Base-by-base conservation (phyloP, 2,329 filamentous ascomycete species). In the Talaromyces atroroseus region DNA sequence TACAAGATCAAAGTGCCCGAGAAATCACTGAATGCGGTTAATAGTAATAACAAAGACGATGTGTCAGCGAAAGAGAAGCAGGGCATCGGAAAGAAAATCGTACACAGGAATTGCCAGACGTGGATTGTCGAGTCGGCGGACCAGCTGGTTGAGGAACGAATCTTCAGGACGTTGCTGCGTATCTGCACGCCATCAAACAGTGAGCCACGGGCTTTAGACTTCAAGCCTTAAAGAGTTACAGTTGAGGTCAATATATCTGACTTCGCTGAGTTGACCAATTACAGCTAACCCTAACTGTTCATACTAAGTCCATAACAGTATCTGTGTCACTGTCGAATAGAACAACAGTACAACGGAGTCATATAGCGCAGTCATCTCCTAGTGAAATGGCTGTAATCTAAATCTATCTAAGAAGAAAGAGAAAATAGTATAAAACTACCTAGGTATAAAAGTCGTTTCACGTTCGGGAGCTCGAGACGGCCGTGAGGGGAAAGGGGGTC, bases 111-210 rank as follows among this genome's bases (percentile, higher is more conserved):
- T 44, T 74, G 70, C 49, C 68, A 74, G 61, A 71, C 68, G 11
- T 74, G 70, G 71, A 66, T 71, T 50, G 62, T 71, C 5, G 68
- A 72, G 54, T 67, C 68, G 5, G 67, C 68, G 0, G 60, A 66
- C 3, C 62, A 68, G 52, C 64, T 72, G 23, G 62, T 65, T 10
- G 40, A n/a, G 2, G 65, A 69, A 18, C 44, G 58, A 2, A 67
- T 72, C n/a, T 63, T 71, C 32, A 45, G 2, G 60, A 61, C 8
- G 62, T 66, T 52, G 61, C 50, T 20, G 51, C 16, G 23, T 73
- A 68, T 53, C 59, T 72, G 44, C 59, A 57, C 5, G 55, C 49
- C 5, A 63, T 65, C 26, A 53, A 66, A 50, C 64, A 70, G 59
- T 67, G 34, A 23, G 6, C 32, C 14, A 14, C 5, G 2, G 5